Percentiles rank a stretch among this genome's conserved stretches.
These are phyloP conservation scores for Exophiala aquamarina DNA, from an alignment of 2,329 filamentous ascomycete genomes.

Conservation along the genomic window DNA sequence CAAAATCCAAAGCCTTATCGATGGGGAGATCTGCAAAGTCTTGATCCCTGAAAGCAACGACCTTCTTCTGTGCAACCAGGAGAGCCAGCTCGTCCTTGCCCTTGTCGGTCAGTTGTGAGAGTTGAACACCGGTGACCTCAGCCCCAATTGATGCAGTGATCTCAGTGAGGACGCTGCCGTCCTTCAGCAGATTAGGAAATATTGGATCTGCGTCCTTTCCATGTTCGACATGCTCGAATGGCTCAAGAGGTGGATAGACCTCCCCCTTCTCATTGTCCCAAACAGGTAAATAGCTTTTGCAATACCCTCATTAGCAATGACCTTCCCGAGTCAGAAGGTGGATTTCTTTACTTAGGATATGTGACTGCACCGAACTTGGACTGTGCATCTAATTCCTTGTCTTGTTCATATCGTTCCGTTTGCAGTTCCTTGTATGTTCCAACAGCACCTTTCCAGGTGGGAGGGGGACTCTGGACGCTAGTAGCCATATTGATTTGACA, in stretches of 20 bases:
- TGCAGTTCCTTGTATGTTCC: constrained; percentile 28
- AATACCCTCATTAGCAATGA: too few species aligned
- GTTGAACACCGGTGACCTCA: constrained; percentile 35
- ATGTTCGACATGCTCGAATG: constrained; percentile 72
- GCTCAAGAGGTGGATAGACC: constrained; percentile 62
- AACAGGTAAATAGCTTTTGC: constrained; percentile 64
- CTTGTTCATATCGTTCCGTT: constrained; percentile 37
- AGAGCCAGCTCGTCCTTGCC: constrained; percentile 37
- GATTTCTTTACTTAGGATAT: constrained; percentile 55
- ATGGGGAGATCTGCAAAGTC: constrained; percentile 40
- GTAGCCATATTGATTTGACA: background rate
- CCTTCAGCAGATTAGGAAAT: constrained; percentile 66
- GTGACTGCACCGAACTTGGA: constrained; percentile 55
- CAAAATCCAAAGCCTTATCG: constrained; percentile 43
- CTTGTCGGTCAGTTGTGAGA: constrained; percentile 31
- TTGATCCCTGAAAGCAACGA: constrained; percentile 32
- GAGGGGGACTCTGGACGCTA: background rate
- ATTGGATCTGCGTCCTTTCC: constrained; percentile 71
- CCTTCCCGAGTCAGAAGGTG: background rate
- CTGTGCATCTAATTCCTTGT: constrained; percentile 55
- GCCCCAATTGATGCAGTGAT: constrained; percentile 36
- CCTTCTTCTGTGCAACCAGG: constrained; percentile 36
- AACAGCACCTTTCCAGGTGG: constrained; percentile 6
- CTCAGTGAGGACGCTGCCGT: constrained; percentile 32
- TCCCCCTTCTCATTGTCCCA: constrained; percentile 59